These are phyloP conservation scores for Penicillium decumbens DNA, from an alignment of 2,329 filamentous ascomycete species.

Conservation along the genomic window DNA sequence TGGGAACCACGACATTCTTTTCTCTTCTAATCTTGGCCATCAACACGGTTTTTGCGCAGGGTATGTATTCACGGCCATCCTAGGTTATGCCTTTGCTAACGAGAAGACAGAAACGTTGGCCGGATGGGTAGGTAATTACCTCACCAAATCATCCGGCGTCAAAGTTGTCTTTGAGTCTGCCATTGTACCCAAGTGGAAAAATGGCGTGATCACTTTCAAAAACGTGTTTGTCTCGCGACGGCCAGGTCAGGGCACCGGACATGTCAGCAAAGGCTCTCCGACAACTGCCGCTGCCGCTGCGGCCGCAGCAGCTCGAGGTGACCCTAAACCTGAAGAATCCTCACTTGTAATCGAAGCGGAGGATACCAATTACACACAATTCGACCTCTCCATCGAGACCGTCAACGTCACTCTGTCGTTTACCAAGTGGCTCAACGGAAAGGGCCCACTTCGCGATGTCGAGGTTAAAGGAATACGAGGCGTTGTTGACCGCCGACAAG, in stretches of 20 bases:
- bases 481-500: constrained; percentile 82
- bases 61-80: constrained; percentile 45
- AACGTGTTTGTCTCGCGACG: constrained; percentile 94
- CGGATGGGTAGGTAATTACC: constrained; percentile 88
- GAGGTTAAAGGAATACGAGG: constrained; percentile 91
- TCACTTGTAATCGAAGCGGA: constrained; percentile 53
- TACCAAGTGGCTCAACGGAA: constrained; percentile 98
- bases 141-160: constrained; percentile 87
- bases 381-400: constrained; percentile 88
- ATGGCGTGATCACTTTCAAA: constrained; percentile 91
- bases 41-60: constrained; percentile 94
- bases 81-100: background rate
- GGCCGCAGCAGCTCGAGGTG: constrained; percentile 57
- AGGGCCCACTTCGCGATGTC: constrained; percentile 83
- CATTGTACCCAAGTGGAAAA: constrained; percentile 92
- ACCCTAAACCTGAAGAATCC: constrained; percentile 41
- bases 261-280: constrained; percentile 89
- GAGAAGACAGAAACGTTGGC: constrained; percentile 72
- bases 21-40: constrained; percentile 84
- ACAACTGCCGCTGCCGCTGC: constrained; percentile 77
- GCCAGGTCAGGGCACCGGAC: constrained; percentile 73
- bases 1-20: constrained; percentile 96
- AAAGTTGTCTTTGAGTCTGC: constrained; percentile 96
- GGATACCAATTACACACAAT: constrained; percentile 96
- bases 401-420: constrained; percentile 97